Evolutionary conservation across 1,284 basidiomycete genomes (phyloP).

Genomic region (Xerocomus minutiporus): DNA sequence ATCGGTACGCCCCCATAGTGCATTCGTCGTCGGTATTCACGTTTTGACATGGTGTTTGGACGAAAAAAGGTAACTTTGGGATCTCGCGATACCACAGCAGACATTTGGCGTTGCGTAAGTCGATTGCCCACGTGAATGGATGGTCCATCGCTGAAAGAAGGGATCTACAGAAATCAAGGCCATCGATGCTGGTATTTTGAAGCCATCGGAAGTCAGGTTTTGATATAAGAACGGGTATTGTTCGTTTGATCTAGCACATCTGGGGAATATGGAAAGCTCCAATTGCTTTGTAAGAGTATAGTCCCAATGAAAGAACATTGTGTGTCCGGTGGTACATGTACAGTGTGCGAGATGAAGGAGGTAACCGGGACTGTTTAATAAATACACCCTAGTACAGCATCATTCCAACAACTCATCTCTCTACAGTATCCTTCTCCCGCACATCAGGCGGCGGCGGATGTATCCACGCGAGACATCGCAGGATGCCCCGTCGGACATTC

Average conservation of each 20-base stretch:
- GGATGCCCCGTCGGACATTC: constrained; percentile 11
- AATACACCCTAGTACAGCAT: not conserved
- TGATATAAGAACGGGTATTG: constrained; percentile 5
- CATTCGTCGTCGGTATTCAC: not conserved
- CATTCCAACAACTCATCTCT: constrained; percentile 2
- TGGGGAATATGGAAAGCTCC: no score
- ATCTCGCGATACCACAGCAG: constrained; percentile 34
- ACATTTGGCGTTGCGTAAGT: constrained; percentile 38
- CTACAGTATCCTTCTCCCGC: constrained; percentile 9
- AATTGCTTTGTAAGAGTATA: no score
- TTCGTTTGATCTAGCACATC: no score
- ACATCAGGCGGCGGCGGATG: constrained; percentile 5
- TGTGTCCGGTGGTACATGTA: not conserved
- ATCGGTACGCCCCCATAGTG: constrained; percentile 22
- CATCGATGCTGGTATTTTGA: constrained; percentile 30
- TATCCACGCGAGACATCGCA: constrained; percentile 14
- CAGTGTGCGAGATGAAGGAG: not conserved
- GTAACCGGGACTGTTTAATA: not conserved
- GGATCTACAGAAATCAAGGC: constrained; percentile 30
- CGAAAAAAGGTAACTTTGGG: constrained; percentile 31
- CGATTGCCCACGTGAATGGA: not conserved
- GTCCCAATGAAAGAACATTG: not conserved
- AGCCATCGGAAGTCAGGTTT: constrained; percentile 20
- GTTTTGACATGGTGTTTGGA: not conserved
- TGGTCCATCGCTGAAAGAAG: not conserved